A percentile compares a stretch with the other conserved stretches of the same genome.
Conservation (phyloP, 805 yeast genomes). For the Wickerhamiella sergipiensis region DNA sequence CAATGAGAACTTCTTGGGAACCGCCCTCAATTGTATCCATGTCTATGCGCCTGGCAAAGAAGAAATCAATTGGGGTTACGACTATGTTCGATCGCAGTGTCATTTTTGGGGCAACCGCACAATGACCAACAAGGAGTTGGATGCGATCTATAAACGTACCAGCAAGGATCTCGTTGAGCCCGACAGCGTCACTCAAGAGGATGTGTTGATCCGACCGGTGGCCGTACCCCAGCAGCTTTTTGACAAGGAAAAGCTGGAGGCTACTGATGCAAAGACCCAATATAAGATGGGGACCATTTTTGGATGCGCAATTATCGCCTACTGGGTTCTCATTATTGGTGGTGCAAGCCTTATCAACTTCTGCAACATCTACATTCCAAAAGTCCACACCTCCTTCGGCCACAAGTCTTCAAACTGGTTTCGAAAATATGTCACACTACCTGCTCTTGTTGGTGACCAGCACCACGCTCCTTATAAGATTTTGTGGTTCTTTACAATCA, state of each 20-base stretch:
- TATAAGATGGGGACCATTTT: slow-evolving; percentile 20
- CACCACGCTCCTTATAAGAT: slow-evolving; percentile 21
- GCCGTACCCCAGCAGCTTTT: slow-evolving; percentile 9
- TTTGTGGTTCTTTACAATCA: slow-evolving; percentile 7
- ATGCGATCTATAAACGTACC: slow-evolving; percentile 21
- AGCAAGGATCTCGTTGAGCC: slow-evolving; percentile 8
- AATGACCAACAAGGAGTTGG: slow-evolving; percentile 16
- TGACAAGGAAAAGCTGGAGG: slow-evolving; percentile 13
- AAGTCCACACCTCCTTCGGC: slow-evolving; percentile 22
- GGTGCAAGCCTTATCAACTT: slow-evolving; percentile 15
- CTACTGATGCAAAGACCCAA: slow-evolving; percentile 18
- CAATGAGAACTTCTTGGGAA: slow-evolving; percentile 20
- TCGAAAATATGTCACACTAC: slow-evolving; percentile 22
- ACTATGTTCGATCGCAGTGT: slow-evolving; percentile 19
- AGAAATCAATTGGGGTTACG: slow-evolving; percentile 17
- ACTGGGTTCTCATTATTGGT: slow-evolving; percentile 21
- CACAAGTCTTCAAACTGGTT: slow-evolving; percentile 12
- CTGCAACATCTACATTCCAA: slow-evolving; percentile 14
- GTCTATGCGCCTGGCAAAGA: slow-evolving; percentile 14
- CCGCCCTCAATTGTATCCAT: slow-evolving; percentile 21
- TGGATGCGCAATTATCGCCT: slow-evolving; percentile 21
- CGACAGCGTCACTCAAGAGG: slow-evolving; percentile 2
- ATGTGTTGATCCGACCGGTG: slow-evolving; percentile 10
- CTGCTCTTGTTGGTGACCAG: slow-evolving; percentile 20
- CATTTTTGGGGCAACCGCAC: slow-evolving; percentile 20